Percentiles rank a stretch among this genome's conserved stretches.
These are phyloP conservation scores for Pseudocercospora musae DNA, from an alignment of 2,329 filamentous ascomycete species.

Conservation along the genomic window DNA sequence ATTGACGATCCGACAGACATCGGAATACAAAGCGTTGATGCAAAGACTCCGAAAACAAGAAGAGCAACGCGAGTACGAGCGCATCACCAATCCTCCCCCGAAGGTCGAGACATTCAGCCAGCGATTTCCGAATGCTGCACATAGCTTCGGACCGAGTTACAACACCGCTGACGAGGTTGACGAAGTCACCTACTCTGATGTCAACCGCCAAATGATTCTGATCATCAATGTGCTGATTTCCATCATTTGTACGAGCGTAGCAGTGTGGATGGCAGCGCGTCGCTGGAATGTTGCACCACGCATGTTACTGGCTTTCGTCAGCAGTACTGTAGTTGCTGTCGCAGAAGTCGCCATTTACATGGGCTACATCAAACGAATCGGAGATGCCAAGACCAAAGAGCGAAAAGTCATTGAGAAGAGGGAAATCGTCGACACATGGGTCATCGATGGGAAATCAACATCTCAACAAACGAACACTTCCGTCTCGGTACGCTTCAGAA, in stretches of 20 bases:
- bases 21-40: constrained; percentile 87
- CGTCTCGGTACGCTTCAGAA: constrained; percentile 37
- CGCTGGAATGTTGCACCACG: constrained; percentile 72
- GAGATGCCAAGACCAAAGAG: constrained; percentile 64
- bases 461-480: constrained; percentile 19
- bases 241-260: constrained; percentile 72
- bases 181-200: constrained; percentile 65
- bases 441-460: constrained; percentile 40
- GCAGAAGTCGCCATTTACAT: constrained; percentile 76
- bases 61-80: constrained; percentile 76
- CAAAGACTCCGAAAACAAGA: constrained; percentile 75
- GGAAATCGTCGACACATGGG: constrained; percentile 70
- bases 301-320: constrained; percentile 67
- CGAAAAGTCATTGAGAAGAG: constrained; percentile 61
- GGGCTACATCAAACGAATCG: constrained; percentile 69
- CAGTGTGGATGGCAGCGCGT: constrained; percentile 72
- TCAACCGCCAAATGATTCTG: constrained; percentile 76
- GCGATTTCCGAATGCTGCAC: constrained; percentile 56
- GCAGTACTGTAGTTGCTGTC: constrained; percentile 65
- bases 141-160: constrained; percentile 38
- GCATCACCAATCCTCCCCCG: constrained; percentile 65
- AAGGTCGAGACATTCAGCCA: constrained; percentile 58
- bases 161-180: constrained; percentile 52
- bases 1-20: constrained; percentile 51
- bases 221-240: constrained; percentile 89